Evolutionary conservation across 2,329 filamentous ascomycete species (phyloP), one percentile per base, ranked within the genome.

Genomic region (Mollisia scopiformis): DNA sequence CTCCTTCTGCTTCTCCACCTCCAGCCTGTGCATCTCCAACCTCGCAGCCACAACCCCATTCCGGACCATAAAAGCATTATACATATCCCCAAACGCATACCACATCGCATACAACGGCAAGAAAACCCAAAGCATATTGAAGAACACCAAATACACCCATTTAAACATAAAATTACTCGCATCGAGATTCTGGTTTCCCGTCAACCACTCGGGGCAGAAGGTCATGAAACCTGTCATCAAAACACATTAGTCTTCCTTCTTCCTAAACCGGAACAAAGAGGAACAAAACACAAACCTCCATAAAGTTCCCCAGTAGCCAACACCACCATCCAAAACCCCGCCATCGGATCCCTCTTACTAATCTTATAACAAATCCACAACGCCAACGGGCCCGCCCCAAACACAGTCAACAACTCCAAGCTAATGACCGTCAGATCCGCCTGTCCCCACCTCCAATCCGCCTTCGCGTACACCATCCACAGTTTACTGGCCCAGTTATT

Each of bases 381-480:
- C 2, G 87, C 86, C 65, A 88, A 72, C 27, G 85, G 84, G 0
- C 85, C 87, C 41, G 83, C 85, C 33, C 86, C 78, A 62, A 89
- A 78, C 25, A 89, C 87, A 3, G 87, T 90, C 68, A 89, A 74
- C 25, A 89, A 76, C 76, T 90, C 87, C 63, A 90, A 77, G 66
- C 84, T 87, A 52, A 90, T 79, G 14, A 89, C 84, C 28, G 81
- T 80, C 66, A 88, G 69, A 70, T 90, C 87, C 3, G 83, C 83
- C 5, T 84, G 85, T 1, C 79, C 86, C 87, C 87, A 90, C 58
- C 87, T 76, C 69, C 76, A 77, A 68, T 90, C 87, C 0, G 87
- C 87, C 67, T 82, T 78, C 10, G 85, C 86, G 64, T 90, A 90
- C 7, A 89, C 86, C 84, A 88, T 87, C 87, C 87, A 90, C 58